These are phyloP conservation scores for Centrapalus pauciflorus DNA, from an alignment of 129 eudicot genomes.

Conservation along the genomic window DNA sequence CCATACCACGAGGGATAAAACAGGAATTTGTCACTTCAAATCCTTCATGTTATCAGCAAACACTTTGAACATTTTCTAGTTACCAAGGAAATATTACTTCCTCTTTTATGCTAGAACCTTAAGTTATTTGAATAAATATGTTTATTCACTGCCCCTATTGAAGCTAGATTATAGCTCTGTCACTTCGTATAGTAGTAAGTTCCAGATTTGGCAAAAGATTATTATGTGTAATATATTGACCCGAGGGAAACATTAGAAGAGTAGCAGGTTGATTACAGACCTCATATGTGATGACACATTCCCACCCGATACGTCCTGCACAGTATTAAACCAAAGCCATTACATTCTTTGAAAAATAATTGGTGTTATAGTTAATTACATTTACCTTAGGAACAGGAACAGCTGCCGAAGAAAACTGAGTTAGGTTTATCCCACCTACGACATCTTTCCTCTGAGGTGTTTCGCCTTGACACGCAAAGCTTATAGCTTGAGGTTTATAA, in stretches of 20 bases:
- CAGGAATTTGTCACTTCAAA: too few relatives aligned
- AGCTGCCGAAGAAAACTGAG: constrained; percentile 60
- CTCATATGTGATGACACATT: constrained; percentile 24
- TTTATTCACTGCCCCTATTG: too few relatives aligned
- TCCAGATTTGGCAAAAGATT: too few relatives aligned
- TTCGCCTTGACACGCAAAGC: constrained; percentile 43
- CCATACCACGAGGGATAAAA: too few relatives aligned
- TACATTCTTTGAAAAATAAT: neutral
- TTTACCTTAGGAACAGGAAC: constrained; percentile 50
- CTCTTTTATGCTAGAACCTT: too few relatives aligned
- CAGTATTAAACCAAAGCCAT: neutral
- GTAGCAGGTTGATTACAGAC: constrained; percentile 27
- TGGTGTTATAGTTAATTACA: neutral
- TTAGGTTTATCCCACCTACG: constrained; percentile 27
- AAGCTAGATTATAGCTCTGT: too few relatives aligned
- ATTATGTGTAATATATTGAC: neutral
- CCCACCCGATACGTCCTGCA: constrained; percentile 20
- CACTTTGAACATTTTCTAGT: too few relatives aligned
- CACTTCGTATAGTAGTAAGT: too few relatives aligned
- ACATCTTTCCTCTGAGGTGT: constrained; percentile 28
- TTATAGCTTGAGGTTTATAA: constrained; percentile 39
- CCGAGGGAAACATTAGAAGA: too few relatives aligned
- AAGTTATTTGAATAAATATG: too few relatives aligned
- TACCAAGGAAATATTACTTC: too few relatives aligned
- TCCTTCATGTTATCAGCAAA: too few relatives aligned